Evolutionary conservation across 179 eudicot species (phyloP).

Genomic region (Heliamphora pulchella): DNA sequence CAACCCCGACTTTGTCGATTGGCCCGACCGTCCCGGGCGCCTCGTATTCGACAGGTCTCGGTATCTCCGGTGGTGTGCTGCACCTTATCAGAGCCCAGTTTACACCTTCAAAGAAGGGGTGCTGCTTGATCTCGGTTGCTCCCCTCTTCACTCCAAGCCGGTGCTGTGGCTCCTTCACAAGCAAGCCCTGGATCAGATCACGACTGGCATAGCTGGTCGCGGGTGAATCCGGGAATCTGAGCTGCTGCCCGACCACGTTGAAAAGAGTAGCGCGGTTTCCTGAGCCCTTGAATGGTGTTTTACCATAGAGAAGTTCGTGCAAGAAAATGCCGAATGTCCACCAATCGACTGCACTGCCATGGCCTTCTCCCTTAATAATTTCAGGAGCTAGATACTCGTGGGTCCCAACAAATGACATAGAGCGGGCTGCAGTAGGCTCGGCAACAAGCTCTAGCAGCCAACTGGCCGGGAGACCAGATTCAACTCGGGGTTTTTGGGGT

Average conservation of each 20-base stretch:
- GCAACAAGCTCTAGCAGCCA: conserved; percentile 64
- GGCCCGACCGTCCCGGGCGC: conserved; percentile 36
- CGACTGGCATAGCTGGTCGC: conserved; percentile 62
- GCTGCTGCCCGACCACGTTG: conserved; percentile 68
- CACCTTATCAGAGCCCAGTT: conserved; percentile 75
- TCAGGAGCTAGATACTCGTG: conserved; percentile 82
- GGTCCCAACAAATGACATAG: conserved; percentile 85
- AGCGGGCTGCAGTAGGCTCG: conserved; percentile 77
- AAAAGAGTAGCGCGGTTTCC: conserved; percentile 78
- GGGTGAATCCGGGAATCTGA: conserved; percentile 60
- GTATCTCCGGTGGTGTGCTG: conserved; percentile 72
- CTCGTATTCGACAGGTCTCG: conserved; percentile 50
- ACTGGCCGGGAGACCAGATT: conserved; percentile 22
- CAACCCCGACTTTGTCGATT: conserved; percentile 21
- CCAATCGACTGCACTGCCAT: conserved; percentile 80
- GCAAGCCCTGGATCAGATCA: conserved; percentile 60
- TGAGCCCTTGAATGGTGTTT: conserved; percentile 71
- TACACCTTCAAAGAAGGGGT: conserved; percentile 70
- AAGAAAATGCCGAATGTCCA: conserved; percentile 76
- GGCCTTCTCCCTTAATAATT: conserved; percentile 76
- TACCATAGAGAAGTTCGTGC: conserved; percentile 61
- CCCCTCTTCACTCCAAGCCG: conserved; percentile 68
- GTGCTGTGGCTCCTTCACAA: conserved; percentile 67
- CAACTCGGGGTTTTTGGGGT: conserved; percentile 31
- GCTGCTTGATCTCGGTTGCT: conserved; percentile 63